Percentiles rank a stretch among this genome's conserved stretches.
These are phyloP conservation scores for Trifolium subterraneum DNA, from an alignment of 306 rosid genomes.

Conservation along the genomic window DNA sequence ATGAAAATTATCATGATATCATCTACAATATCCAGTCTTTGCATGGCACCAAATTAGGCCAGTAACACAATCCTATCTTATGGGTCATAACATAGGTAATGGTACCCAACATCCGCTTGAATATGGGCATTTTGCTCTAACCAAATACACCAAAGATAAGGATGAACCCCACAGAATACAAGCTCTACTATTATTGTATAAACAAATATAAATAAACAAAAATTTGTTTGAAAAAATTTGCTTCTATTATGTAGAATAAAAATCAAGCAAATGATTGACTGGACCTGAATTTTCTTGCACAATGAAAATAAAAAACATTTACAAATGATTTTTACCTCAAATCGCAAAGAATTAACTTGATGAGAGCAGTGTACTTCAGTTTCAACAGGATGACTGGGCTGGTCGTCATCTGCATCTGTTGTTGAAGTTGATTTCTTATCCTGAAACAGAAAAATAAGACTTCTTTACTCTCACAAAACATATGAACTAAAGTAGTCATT, in stretches of 20 bases:
- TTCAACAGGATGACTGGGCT: slow-evolving; percentile 50
- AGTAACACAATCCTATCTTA: slow-evolving; percentile 9
- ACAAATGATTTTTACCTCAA: slow-evolving; percentile 66
- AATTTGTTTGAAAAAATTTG: slow-evolving; percentile 7
- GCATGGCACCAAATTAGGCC: slow-evolving; percentile 9
- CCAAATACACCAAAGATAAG: slow-evolving; percentile 20
- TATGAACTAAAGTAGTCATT: slow-evolving; percentile 33
- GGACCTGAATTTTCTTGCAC: slow-evolving; percentile 24
- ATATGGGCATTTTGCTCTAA: slow-evolving; percentile 19
- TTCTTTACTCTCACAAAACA: slow-evolving; percentile 26
- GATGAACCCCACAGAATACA: slow-evolving; percentile 7
- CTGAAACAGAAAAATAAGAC: slow-evolving; percentile 50
- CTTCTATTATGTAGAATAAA: slow-evolving; percentile 12
- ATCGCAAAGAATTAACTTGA: slow-evolving; percentile 64
- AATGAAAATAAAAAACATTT: slow-evolving; percentile 25
- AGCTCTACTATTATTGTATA: slow-evolving; percentile 11
- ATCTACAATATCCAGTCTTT: slow-evolving; percentile 5
- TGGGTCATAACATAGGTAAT: slow-evolving; percentile 7
- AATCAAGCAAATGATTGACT: slow-evolving; percentile 16
- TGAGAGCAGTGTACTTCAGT: slow-evolving; percentile 45
- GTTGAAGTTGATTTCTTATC: slow-evolving; percentile 44
- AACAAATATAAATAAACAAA: slow-evolving; percentile 20
- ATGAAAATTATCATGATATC: slow-evolving; percentile 29
- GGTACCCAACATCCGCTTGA: slow-evolving; percentile 9
- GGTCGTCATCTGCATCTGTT: slow-evolving; percentile 45